Evolutionary conservation across 164 flowering plant genomes (phyloP).

Genomic region (Cinnamomum micranthum): DNA sequence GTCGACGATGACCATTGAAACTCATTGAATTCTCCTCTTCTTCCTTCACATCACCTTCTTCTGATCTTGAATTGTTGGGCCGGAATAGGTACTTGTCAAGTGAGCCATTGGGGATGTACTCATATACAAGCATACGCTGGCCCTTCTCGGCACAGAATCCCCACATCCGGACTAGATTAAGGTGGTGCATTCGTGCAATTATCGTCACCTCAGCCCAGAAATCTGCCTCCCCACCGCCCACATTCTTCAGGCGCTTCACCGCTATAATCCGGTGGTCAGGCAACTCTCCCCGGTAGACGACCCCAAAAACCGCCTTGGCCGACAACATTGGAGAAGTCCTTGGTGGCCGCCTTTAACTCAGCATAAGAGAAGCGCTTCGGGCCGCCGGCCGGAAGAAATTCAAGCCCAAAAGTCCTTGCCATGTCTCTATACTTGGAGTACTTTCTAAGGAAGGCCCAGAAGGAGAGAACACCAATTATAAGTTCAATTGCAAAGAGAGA

Average conservation of each 20-base stretch:
- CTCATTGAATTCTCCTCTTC: background rate
- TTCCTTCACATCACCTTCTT: background rate
- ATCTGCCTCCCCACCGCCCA: slow-evolving; percentile 51
- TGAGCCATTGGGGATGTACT: slow-evolving; percentile 62
- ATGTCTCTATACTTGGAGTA: slow-evolving; percentile 67
- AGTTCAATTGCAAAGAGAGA: slow-evolving; percentile 61
- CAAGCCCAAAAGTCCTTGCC: slow-evolving; percentile 69
- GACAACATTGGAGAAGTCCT: slow-evolving; percentile 45
- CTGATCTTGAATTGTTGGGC: slow-evolving; percentile 2
- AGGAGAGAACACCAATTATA: slow-evolving; percentile 48
- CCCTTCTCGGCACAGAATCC: slow-evolving; percentile 80
- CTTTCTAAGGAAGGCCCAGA: slow-evolving; percentile 63
- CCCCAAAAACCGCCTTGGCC: slow-evolving; percentile 77
- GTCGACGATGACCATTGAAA: background rate
- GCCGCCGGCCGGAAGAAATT: slow-evolving; percentile 63
- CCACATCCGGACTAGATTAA: slow-evolving; percentile 72
- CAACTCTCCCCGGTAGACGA: slow-evolving; percentile 59
- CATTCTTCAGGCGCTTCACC: slow-evolving; percentile 51
- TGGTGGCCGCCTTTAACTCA: slow-evolving; percentile 62
- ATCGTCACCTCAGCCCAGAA: slow-evolving; percentile 89
- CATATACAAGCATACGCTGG: slow-evolving; percentile 56
- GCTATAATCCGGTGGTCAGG: slow-evolving; percentile 63
- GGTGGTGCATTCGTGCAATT: slow-evolving; percentile 84
- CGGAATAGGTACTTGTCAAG: slow-evolving; percentile 48
- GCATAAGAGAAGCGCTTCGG: slow-evolving; percentile 62